Base-by-base conservation (phyloP, 441 rosid genomes). In the Populus tomentosa region DNA sequence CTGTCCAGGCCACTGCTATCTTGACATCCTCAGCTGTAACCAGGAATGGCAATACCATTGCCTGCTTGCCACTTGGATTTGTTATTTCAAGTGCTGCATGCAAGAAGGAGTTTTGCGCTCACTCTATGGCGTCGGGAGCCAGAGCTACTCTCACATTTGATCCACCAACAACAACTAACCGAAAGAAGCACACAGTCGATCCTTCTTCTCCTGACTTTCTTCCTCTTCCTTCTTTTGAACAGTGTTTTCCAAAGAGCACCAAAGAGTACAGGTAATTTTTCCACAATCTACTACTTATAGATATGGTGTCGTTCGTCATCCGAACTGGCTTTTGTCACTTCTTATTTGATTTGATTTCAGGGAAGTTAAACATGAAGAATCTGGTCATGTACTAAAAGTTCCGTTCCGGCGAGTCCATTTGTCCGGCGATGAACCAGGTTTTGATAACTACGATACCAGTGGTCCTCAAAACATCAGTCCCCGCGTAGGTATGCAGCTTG, bases 171-270 rank as follows among this genome's bases (percentile, higher is more conserved):
- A 56, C 89, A 6, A 79, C 89, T 24, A 76, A 87, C 77, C 95
- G 81, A 69, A 89, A 84, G 75, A 91, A 91, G 84, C 92, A 94
- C 74, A 92, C 97, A 4, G 46, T 85, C 23, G 94, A 96, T 85
- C 99, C 99, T 80, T 79, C 92, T 67, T 87, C 94, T 86, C 98
- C 99, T 67, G 98, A 96, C 81, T 94, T 96, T 68, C 80, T 85
- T 26, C 91, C 97, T 0, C 91, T 94, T 67, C 98, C 98, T 11
- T 90, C 99, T 61, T 96, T 96, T 69, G 88, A 94, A 69, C 84
- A 94, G 81, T 96, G 99, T 56, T 96, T 96, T 74, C 98, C 99
- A 4, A 91, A 84, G 78, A 94, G 99, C 91, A 84, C 98, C 11
- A 96, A 94, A 79, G 94, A 92, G 68, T 61, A 77, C 84, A 85